Base-by-base conservation (phyloP, 192 early-diverging fungal genomes). In the Dissophora ornata region DNA sequence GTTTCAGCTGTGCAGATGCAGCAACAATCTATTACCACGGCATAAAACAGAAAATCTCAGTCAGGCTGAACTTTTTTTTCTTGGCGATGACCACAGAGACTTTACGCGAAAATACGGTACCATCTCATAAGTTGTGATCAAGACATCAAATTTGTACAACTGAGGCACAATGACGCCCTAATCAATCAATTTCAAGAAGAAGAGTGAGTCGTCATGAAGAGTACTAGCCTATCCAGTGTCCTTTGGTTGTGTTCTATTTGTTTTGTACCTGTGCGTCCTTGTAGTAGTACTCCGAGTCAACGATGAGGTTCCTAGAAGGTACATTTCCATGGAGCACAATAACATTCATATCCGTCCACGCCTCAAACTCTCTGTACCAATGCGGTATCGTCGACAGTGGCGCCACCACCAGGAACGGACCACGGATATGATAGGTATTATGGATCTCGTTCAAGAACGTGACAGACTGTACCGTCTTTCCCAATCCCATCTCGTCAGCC, bases 401-500 rank as follows among this genome's bases (percentile, higher is more conserved):
- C 11, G 83, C 85, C 55, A 86, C 60, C 15, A 94, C 84, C 6
- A 94, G 63, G 58, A 94, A 94, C 0, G 93, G 93, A 1, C 93
- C 93, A 11, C 83, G 81, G 28, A 91, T 81, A 28, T 86, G 84
- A 22, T 87, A 82, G 15, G 81, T 81, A 34, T 71, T 58, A 47
- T 90, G 90, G 3, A 94, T 84, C 40, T 91, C 84, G 51, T 90
- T 82, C 29, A 95, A 74, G 57, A 95, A 90, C 1, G 89, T 87
- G 38, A 90, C 92, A 0, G 92, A 91, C 71, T 95, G 93, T 1
- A 95, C 63, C 8, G 73, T 77, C 81, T 98, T 97, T 18, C 97
- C 97, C n/a, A 96, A 83, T 24, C 94, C 90, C 93, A 90, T 89
- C 82, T 98, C 96, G 69, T 98, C 96, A 0, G 96, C 97, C 61